Evolutionary conservation across 768 basidiomycete genomes (phyloP).

Genomic region (Agrocybe praecox): DNA sequence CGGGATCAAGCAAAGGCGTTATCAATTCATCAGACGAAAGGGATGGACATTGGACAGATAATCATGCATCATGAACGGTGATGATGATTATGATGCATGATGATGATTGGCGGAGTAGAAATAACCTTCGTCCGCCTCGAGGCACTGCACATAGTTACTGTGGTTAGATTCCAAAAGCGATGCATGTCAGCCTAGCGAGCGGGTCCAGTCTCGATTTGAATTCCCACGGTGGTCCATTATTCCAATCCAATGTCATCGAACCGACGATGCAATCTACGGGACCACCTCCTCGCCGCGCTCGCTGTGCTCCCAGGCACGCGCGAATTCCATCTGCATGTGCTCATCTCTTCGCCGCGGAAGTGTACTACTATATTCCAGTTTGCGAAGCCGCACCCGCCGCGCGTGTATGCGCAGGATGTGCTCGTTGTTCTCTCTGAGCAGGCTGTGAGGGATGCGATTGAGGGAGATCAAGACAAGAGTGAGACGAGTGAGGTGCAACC

Average conservation of each 20-base stretch:
- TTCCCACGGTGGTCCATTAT: not conserved
- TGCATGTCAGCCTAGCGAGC: not conserved
- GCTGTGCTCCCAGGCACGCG: constrained; percentile 63
- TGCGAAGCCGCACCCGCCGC: constrained; percentile 59
- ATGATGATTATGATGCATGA: not conserved
- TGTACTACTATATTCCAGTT: constrained; percentile 75
- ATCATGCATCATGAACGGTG: too few relatives aligned
- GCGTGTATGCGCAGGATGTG: constrained; percentile 73
- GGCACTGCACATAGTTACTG: not conserved
- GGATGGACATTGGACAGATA: not conserved
- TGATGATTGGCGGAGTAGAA: not conserved
- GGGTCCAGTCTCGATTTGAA: too few relatives aligned
- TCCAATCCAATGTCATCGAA: not conserved
- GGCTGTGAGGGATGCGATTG: not conserved
- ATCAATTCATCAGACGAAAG: too few relatives aligned
- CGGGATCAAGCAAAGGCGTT: too few relatives aligned
- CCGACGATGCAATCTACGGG: constrained; percentile 51
- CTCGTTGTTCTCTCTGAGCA: constrained; percentile 77
- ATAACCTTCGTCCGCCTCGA: not conserved
- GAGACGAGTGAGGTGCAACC: not conserved
- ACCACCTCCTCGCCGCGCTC: constrained; percentile 62
- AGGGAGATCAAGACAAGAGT: not conserved
- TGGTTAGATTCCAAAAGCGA: not conserved
- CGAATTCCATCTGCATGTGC: constrained; percentile 74
- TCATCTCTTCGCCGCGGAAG: constrained; percentile 70